Conservation (phyloP, 805 yeast species). For the Yarrowia alimentaria region DNA sequence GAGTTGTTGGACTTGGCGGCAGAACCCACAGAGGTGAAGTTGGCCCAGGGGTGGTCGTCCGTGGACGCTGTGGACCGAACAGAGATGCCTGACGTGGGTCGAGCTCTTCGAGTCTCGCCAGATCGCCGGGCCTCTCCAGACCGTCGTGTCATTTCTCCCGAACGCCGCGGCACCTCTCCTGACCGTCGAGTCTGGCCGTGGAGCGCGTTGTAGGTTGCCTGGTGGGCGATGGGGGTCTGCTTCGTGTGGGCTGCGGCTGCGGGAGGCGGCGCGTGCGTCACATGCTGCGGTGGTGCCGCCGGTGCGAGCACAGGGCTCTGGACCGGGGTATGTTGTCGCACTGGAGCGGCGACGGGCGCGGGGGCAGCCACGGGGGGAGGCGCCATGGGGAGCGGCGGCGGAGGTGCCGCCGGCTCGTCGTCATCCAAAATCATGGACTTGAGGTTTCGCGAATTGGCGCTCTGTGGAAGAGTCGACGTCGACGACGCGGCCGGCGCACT, state of each 20-base stretch:
- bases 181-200: conserved; percentile 25
- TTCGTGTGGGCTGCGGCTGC: conserved; percentile 1
- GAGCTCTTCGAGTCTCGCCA: conserved; percentile 9
- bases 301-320: no score
- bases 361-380: not conserved
- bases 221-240: conserved; percentile 20
- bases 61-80: conserved; percentile 12
- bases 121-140: conserved; percentile 14
- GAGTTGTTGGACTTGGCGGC: conserved; percentile 19
- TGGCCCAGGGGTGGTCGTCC: conserved; percentile 17
- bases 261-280: conserved; percentile 6
- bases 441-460: conserved; percentile 15
- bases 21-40: conserved; percentile 15
- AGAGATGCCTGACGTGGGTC: conserved; percentile 12
- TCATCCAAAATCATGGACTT: conserved; percentile 14
- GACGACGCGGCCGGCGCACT: no score
- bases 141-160: conserved; percentile 12
- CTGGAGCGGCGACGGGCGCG: no score
- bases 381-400: not conserved
- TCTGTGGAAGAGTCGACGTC: conserved; percentile 11
- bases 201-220: conserved; percentile 24
- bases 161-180: conserved; percentile 16
- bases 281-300: not conserved
- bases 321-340: no score
- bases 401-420: conserved; percentile 20